A percentile compares a stretch with the other conserved stretches of the same genome.
Conservation (phyloP, 345 rosid species). For the Camelina neglecta region DNA sequence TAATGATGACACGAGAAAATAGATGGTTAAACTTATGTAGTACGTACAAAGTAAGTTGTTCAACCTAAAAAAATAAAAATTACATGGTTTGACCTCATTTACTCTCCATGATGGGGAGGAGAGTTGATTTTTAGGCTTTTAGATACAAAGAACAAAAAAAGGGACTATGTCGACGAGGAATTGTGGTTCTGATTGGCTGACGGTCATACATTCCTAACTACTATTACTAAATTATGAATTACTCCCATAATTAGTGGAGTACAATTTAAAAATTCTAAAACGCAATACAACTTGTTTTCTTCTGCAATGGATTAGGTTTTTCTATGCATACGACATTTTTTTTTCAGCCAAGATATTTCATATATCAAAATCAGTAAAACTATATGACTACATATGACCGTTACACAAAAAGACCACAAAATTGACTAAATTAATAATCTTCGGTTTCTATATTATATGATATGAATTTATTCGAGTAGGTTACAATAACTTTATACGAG, state of each 20-base stretch:
- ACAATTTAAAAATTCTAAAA: neutral
- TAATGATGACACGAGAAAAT: neutral
- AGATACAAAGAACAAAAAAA: neutral
- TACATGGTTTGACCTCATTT: too few relatives aligned
- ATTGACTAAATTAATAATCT: neutral
- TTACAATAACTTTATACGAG: neutral
- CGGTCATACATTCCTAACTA: neutral
- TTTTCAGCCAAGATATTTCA: too few relatives aligned
- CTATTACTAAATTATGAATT: constrained; percentile 12
- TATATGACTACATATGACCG: neutral
- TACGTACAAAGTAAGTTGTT: neutral
- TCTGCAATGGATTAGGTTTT: too few relatives aligned
- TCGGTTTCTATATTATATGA: neutral
- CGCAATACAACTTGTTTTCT: neutral
- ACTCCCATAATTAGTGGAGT: neutral
- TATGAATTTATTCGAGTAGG: neutral
- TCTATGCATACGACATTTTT: too few relatives aligned
- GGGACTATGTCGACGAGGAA: neutral
- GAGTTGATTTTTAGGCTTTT: neutral
- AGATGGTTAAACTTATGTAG: neutral
- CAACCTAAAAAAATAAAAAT: neutral
- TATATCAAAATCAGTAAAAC: too few relatives aligned
- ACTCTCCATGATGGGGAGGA: too few relatives aligned
- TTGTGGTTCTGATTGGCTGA: neutral
- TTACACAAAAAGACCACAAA: neutral